Percentiles rank a stretch among this genome's conserved stretches.
Conservation (phyloP, 2,329 filamentous ascomycete species). For the Apiospora arundinis region DNA sequence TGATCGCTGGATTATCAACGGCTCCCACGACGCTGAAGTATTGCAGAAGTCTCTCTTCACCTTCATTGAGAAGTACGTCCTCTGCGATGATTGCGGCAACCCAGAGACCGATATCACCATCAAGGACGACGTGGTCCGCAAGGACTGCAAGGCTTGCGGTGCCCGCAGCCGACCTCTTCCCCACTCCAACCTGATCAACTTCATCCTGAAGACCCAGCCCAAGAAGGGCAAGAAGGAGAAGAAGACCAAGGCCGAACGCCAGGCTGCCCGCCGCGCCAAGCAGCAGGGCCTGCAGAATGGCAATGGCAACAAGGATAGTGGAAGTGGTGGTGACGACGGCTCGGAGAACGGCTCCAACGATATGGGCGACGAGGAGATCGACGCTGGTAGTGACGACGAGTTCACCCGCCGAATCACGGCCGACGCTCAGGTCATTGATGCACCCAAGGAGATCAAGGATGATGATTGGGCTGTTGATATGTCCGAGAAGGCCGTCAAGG, state of each 20-base stretch:
- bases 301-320: constrained; percentile 58
- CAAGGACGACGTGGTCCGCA: constrained; percentile 88
- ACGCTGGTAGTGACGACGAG: constrained; percentile 88
- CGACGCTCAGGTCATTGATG: constrained; percentile 54
- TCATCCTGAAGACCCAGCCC: constrained; percentile 95
- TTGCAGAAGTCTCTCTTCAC: constrained; percentile 98
- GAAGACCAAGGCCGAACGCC: constrained; percentile 89
- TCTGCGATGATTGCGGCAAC: constrained; percentile 99
- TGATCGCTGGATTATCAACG: constrained; percentile 99
- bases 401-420: constrained; percentile 75
- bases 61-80: constrained; percentile 98
- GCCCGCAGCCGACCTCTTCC: constrained; percentile 90
- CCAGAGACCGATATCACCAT: constrained; percentile 96
- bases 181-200: constrained; percentile 93
- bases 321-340: constrained; percentile 70
- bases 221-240: constrained; percentile 91
- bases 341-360: constrained; percentile 66
- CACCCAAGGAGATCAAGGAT: constrained; percentile 73
- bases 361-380: constrained; percentile 58
- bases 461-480: constrained; percentile 97
- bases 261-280: constrained; percentile 90
- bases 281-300: constrained; percentile 69
- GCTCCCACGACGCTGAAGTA: constrained; percentile 92
- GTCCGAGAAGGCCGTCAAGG: constrained; percentile 92
- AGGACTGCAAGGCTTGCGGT: constrained; percentile 99